These are phyloP conservation scores for Marasmius oreades DNA, from an alignment of 1,284 basidiomycete genomes.

Conservation along the genomic window DNA sequence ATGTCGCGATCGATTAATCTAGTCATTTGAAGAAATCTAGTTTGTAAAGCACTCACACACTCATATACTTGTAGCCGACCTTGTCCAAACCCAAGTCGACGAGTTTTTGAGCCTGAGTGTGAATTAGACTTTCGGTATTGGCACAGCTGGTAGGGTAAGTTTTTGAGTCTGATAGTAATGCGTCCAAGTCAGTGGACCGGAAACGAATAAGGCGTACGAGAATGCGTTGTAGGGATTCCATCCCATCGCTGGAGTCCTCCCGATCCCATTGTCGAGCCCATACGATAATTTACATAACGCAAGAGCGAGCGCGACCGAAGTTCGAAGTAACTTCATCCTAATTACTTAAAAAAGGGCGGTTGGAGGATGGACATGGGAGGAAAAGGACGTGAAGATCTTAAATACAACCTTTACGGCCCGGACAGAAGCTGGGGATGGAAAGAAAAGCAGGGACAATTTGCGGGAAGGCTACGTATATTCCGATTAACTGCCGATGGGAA, in stretches of 20 bases:
- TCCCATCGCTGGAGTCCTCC: conserved; percentile 41
- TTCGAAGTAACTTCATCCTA: background rate
- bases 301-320: background rate
- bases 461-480: no score
- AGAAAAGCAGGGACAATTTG: no score
- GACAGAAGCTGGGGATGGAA: no score
- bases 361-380: background rate
- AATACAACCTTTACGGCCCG: no score
- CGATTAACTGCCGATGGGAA: no score
- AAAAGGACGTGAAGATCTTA: no score
- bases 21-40: no score
- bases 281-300: background rate
- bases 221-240: conserved; percentile 48
- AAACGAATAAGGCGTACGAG: conserved; percentile 25
- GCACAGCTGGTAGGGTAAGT: conserved; percentile 27
- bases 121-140: conserved; percentile 35
- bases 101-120: conserved; percentile 30
- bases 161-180: no score
- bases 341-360: background rate
- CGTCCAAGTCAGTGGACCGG: no score
- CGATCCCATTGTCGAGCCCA: conserved; percentile 33
- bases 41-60: conserved; percentile 36
- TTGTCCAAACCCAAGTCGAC: conserved; percentile 31
- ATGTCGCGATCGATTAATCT: no score
- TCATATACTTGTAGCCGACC: conserved; percentile 38